phyloP scores from a whole-genome alignment of 805 yeast genomes.

The Starmerella floris region DNA sequence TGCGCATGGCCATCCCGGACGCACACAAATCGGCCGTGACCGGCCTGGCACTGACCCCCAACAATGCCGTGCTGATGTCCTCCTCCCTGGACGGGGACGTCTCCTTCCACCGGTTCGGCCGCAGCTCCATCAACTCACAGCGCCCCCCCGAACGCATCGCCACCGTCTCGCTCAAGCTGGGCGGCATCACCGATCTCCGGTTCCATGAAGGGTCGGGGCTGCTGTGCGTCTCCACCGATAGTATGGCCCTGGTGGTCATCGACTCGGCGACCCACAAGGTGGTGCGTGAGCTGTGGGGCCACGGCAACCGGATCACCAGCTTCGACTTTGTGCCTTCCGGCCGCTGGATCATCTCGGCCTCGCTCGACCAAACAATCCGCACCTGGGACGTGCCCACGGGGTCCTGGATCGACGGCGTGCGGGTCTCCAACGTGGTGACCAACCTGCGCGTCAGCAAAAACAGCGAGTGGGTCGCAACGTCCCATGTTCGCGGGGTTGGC shows the following conservation, averaged over 20 bases:
- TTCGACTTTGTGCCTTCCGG: constrained; percentile 91
- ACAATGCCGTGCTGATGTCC: constrained; percentile 78
- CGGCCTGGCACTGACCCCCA: constrained; percentile 78
- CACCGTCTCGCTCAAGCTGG: constrained; percentile 48
- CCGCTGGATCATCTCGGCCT: constrained; percentile 77
- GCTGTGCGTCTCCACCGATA: constrained; percentile 75
- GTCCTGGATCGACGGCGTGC: constrained; percentile 85
- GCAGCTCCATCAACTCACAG: constrained; percentile 47
- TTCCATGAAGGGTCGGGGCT: constrained; percentile 76
- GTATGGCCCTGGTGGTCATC: constrained; percentile 65
- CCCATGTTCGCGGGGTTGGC: constrained; percentile 84
- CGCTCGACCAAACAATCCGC: constrained; percentile 75
- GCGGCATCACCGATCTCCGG: constrained; percentile 54
- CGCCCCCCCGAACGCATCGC: background rate
- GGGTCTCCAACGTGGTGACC: constrained; percentile 67
- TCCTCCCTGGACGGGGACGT: constrained; percentile 80
- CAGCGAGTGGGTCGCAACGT: constrained; percentile 82
- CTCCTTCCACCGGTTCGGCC: constrained; percentile 73
- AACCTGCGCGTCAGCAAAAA: constrained; percentile 66
- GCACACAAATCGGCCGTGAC: constrained; percentile 60
- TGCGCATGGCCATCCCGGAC: constrained; percentile 53
- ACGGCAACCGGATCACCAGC: constrained; percentile 72
- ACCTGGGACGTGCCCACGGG: constrained; percentile 98
- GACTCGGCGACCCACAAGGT: constrained; percentile 71
- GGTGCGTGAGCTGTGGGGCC: constrained; percentile 83